These are phyloP conservation scores for Chaetomium strumarium DNA, from an alignment of 2,329 filamentous ascomycete genomes.

Conservation along the genomic window DNA sequence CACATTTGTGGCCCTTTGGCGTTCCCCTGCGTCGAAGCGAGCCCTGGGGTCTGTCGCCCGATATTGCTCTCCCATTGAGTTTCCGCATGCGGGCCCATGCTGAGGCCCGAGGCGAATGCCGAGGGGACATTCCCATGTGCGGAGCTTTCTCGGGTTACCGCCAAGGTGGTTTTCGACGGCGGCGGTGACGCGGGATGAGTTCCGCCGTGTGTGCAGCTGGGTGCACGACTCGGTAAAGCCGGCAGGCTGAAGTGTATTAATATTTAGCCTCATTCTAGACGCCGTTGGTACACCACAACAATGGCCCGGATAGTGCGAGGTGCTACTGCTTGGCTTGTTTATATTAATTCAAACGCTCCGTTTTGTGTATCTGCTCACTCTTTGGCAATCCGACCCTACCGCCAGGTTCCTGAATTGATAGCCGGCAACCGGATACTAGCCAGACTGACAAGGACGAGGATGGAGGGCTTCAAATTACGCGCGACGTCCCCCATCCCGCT, in stretches of 20 bases:
- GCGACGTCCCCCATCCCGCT: not conserved
- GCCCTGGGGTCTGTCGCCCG: not conserved
- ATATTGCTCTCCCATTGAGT: not conserved
- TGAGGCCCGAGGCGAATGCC: constrained; percentile 12
- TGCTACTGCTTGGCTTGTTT: constrained; percentile 10
- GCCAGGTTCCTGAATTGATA: constrained; percentile 16
- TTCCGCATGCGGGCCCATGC: not conserved
- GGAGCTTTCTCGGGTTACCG: constrained; percentile 17
- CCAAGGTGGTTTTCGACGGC: constrained; percentile 18
- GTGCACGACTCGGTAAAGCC: constrained; percentile 23
- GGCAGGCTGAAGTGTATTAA: constrained; percentile 19
- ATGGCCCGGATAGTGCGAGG: constrained; percentile 23
- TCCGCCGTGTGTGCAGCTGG: constrained; percentile 19
- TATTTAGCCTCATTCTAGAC: constrained; percentile 24
- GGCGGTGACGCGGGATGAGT: constrained; percentile 14
- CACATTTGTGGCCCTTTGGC: not conserved
- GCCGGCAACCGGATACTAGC: constrained; percentile 13
- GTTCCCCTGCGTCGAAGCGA: constrained; percentile 7
- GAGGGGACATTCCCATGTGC: constrained; percentile 9
- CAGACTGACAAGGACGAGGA: not conserved
- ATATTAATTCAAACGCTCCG: constrained; percentile 13
- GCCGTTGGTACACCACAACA: constrained; percentile 10
- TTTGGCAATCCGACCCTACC: constrained; percentile 3
- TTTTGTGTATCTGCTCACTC: not conserved
- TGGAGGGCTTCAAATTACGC: constrained; percentile 12